A percentile compares a stretch with the other conserved stretches of the same genome.
phyloP scores from a whole-genome alignment of 169 alveolate genomes.

The Eimeria brunetti region DNA sequence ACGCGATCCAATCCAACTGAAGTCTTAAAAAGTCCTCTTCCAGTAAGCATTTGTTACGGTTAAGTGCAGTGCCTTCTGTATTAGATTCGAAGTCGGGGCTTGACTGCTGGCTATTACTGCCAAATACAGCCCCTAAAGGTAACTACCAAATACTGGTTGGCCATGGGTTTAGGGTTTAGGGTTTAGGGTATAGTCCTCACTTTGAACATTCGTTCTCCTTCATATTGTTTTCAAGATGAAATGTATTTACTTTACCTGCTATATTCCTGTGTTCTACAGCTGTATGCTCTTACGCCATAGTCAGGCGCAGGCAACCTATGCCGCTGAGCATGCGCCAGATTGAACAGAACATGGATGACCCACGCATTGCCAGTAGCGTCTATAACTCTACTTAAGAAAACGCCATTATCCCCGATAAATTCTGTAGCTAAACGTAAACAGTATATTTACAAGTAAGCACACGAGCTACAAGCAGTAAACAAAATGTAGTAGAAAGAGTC shows the following conservation, averaged over 20 bases:
- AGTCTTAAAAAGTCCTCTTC: not conserved
- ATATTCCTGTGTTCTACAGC: not conserved
- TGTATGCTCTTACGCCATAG: not conserved
- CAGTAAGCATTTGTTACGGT: too few relatives aligned
- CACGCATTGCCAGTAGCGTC: not conserved
- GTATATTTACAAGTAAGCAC: not conserved
- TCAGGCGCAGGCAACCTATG: too few relatives aligned
- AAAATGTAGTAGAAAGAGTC: not conserved
- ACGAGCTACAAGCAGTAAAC: not conserved
- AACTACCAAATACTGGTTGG: not conserved
- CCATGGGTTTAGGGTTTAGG: too few relatives aligned
- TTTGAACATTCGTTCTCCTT: not conserved
- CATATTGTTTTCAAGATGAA: not conserved
- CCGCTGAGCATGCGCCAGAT: too few relatives aligned
- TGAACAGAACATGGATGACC: not conserved
- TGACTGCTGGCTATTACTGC: not conserved
- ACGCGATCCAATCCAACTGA: not conserved
- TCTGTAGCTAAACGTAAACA: not conserved
- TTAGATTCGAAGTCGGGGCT: not conserved
- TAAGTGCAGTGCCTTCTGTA: not conserved
- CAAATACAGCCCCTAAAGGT: not conserved
- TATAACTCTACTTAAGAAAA: not conserved
- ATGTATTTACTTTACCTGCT: not conserved
- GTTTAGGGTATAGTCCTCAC: too few relatives aligned
- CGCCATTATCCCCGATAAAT: not conserved